Conservation (phyloP, 2,329 filamentous ascomycete genomes). For the Eutypella sp. region DNA sequence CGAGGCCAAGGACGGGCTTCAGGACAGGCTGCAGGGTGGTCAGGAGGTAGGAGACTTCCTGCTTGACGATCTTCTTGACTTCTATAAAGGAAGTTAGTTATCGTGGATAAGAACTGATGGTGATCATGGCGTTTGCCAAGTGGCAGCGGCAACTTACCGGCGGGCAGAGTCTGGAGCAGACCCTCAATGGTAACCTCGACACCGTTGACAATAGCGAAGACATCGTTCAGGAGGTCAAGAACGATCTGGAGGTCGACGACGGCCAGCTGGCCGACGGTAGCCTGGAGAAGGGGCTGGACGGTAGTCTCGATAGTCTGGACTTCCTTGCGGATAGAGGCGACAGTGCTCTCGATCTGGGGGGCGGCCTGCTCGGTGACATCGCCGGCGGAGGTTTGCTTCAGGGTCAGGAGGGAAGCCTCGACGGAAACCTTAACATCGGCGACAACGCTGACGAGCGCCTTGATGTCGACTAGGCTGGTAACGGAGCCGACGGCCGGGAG, state of each 20-base stretch:
- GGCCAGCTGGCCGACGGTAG: conserved; percentile 14
- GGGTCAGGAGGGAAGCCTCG: conserved; percentile 11
- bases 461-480: conserved; percentile 2
- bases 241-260: conserved; percentile 18
- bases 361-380: conserved; percentile 9
- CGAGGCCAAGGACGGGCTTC: conserved; percentile 19
- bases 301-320: conserved; percentile 8
- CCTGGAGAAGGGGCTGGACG: conserved; percentile 14
- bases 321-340: conserved; percentile 16
- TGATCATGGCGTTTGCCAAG: neutral
- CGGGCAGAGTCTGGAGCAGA: conserved; percentile 11
- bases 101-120: neutral
- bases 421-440: conserved; percentile 14
- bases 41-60: conserved; percentile 23
- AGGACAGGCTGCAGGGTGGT: conserved; percentile 16
- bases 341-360: conserved; percentile 17
- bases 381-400: conserved; percentile 9
- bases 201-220: conserved; percentile 16
- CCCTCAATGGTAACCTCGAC: conserved; percentile 14
- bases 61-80: conserved; percentile 17
- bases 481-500: conserved; percentile 10
- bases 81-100: conserved; percentile 16
- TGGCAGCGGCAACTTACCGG: too few species aligned
- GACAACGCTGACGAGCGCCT: conserved; percentile 8
- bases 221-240: conserved; percentile 16